Evolutionary conservation across 2,329 filamentous ascomycete genomes (phyloP), one percentile per base, ranked within the genome.

Genomic region (Dothideomycetes sp.): DNA sequence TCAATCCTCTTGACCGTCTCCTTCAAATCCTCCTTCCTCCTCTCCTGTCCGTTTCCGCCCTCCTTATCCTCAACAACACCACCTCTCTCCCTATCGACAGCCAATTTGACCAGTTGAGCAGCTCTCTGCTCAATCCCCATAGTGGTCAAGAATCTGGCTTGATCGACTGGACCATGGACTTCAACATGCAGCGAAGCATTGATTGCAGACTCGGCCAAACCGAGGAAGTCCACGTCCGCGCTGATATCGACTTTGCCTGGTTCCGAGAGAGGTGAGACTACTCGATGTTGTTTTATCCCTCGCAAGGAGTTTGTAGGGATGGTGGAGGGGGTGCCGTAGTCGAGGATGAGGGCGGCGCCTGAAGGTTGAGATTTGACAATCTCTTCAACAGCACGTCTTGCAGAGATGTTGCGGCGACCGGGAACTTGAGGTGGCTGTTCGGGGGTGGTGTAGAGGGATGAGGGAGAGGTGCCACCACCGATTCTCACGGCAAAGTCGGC

Each of bases 221-320:
- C 86, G 0, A 76, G 74, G 57, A 98, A 98, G 61, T 98, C 91
- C 1, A 98, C 91, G 56, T 98, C 89, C 1, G 84, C 89, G 49
- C 80, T 87, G 16, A 98, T 69, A 57, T 98, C 91, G 3, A 93
- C 87, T 18, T 81, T 73, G 0, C 91, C 91, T 0, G 91, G 84
- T 5, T 76, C 70, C 1, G 74, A 71, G 53, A 98, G 86, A 4
- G 91, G 86, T 16, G 79, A 87, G 32, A 94, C 82, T 17, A 73
- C 71, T 17, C 70, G 67, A 64, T 98, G 91, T 11, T 72, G 68
- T 24, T 79, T 76, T 60, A 98, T 96, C 16, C 91, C 91, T 22
- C 91, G 82, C 16, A 98, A 73, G 0, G 87, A 93, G 69, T 94
- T 94, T 45, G 83, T 69, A 3, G 91, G 91, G 34, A 98, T 79